Conservation (phyloP, 352 stramenopile species). For the Aphanomyces stellatus region DNA sequence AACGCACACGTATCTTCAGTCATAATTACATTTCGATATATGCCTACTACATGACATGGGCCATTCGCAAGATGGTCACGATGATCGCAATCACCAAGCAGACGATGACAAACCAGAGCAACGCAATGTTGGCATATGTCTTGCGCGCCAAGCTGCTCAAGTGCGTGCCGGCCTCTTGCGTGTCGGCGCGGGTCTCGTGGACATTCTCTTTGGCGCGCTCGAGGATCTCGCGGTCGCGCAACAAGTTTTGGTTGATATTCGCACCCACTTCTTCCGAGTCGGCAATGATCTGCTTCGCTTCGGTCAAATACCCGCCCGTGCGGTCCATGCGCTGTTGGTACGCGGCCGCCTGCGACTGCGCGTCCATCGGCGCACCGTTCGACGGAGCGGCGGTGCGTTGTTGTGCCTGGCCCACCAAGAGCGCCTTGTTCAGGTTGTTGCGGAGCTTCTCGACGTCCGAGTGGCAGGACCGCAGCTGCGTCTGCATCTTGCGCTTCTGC, state of each 20-base stretch:
- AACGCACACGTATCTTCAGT: background rate
- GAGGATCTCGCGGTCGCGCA: slow-evolving; percentile 61
- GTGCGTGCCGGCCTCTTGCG: slow-evolving; percentile 52
- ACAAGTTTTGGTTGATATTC: slow-evolving; percentile 62
- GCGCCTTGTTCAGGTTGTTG: slow-evolving; percentile 59
- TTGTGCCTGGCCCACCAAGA: slow-evolving; percentile 62
- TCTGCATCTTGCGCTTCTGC: slow-evolving; percentile 69
- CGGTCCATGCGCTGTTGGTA: slow-evolving; percentile 69
- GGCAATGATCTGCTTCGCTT: slow-evolving; percentile 58
- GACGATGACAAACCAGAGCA: slow-evolving; percentile 73
- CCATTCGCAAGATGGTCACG: slow-evolving; percentile 48
- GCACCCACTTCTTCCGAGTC: slow-evolving; percentile 49
- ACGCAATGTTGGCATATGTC: slow-evolving; percentile 60
- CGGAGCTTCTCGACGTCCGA: slow-evolving; percentile 82
- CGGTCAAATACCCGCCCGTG: slow-evolving; percentile 54
- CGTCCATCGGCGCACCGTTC: background rate
- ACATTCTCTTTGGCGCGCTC: slow-evolving; percentile 68
- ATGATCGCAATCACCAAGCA: slow-evolving; percentile 58
- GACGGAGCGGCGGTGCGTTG: slow-evolving; percentile 29
- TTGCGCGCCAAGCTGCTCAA: slow-evolving; percentile 78
- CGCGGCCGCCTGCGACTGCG: slow-evolving; percentile 6
- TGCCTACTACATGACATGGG: background rate
- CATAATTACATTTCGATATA: slow-evolving; percentile 1
- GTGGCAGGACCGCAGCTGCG: slow-evolving; percentile 57
- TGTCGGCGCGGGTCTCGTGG: slow-evolving; percentile 58